Conservation (phyloP, 2,329 filamentous ascomycete genomes). For the Cladosporium sp. region DNA sequence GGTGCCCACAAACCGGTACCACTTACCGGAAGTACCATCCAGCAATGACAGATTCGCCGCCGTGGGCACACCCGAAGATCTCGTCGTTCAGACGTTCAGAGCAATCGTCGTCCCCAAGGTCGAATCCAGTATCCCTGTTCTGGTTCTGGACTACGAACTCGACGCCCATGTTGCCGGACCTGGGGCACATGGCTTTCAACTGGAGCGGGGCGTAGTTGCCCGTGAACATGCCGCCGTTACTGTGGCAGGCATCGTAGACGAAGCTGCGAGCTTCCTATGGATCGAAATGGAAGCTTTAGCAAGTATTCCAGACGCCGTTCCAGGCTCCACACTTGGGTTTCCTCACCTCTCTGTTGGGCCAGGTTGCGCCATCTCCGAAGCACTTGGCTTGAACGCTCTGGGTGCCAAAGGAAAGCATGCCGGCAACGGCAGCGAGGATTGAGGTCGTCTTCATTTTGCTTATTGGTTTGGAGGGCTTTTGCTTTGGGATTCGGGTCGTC, state of each 20-base stretch:
- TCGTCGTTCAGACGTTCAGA: conserved; percentile 23
- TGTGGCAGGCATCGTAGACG: conserved; percentile 24
- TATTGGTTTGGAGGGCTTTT: background rate
- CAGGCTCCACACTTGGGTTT: background rate
- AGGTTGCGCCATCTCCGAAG: conserved; percentile 21
- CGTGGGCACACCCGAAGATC: conserved; percentile 22
- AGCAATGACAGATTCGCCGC: conserved; percentile 15
- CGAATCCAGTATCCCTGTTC: conserved; percentile 22
- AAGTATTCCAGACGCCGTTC: background rate
- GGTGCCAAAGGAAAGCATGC: background rate
- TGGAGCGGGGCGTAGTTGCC: conserved; percentile 24
- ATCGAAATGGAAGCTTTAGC: background rate
- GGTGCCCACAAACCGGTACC: background rate
- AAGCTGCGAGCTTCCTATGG: conserved; percentile 18
- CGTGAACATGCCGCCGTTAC: conserved; percentile 25
- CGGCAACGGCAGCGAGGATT: background rate
- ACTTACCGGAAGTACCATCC: conserved; percentile 22
- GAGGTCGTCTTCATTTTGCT: background rate
- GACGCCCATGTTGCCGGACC: conserved; percentile 18
- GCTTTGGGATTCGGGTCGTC: background rate
- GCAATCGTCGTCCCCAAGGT: conserved; percentile 25
- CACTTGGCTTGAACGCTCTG: conserved; percentile 7
- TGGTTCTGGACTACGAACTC: conserved; percentile 25
- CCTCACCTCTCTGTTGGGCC: conserved; percentile 18
- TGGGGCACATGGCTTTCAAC: conserved; percentile 25